phyloP scores from a whole-genome alignment of 495 filamentous ascomycete genomes.

The Sabuloglossum arenarium region DNA sequence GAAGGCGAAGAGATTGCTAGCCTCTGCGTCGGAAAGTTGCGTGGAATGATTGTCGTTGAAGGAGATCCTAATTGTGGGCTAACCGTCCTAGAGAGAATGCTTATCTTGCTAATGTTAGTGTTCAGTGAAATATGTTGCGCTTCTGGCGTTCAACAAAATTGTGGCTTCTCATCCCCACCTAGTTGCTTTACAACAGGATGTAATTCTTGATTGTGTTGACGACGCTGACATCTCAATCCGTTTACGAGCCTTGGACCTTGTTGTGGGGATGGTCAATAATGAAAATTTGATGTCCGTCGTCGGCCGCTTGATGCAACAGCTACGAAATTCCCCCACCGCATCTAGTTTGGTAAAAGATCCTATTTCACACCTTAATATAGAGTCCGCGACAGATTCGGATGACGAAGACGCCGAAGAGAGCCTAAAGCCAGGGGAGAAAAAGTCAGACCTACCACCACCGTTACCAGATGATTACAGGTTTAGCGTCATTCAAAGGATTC shows the following conservation, averaged over 20 bases:
- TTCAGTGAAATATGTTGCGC: conserved; percentile 86
- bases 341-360: conserved; percentile 16
- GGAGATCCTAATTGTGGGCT: conserved; percentile 75
- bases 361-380: conserved; percentile 13
- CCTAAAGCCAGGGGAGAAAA: conserved; percentile 16
- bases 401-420: conserved; percentile 34
- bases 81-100: neutral
- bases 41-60: conserved; percentile 83
- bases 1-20: conserved; percentile 85
- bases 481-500: conserved; percentile 55
- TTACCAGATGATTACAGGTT: conserved; percentile 67
- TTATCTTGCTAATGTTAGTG: neutral
- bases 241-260: conserved; percentile 75
- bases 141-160: conserved; percentile 86
- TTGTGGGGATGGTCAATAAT: conserved; percentile 71
- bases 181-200: conserved; percentile 78
- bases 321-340: conserved; percentile 31
- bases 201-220: conserved; percentile 88
- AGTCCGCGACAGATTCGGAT: conserved; percentile 29
- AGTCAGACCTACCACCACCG: conserved; percentile 15
- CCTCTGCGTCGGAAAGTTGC: conserved; percentile 77
- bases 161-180: conserved; percentile 72
- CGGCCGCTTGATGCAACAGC: conserved; percentile 65
- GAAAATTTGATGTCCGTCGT: conserved; percentile 72
- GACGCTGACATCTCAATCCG: conserved; percentile 93